These are phyloP conservation scores for Nicotiana attenuata DNA, from an alignment of 257 asterid genomes.

Conservation along the genomic window DNA sequence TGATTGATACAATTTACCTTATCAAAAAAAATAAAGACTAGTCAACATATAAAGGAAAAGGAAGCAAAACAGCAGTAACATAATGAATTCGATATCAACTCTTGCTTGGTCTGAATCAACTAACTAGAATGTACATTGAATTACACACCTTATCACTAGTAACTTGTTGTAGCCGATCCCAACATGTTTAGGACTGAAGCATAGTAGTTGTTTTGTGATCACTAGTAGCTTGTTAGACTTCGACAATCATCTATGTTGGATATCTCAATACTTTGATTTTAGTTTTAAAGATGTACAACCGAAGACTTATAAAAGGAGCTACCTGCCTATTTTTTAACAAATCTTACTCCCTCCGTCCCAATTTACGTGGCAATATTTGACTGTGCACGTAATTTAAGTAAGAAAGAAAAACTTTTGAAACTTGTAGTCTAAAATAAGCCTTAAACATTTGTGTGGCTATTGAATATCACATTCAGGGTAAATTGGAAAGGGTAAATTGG, in stretches of 20 bases:
- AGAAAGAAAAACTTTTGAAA: no score
- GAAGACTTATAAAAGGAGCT: background rate
- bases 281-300: background rate
- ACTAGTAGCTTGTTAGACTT: background rate
- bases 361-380: no score
- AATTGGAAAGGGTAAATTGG: no score
- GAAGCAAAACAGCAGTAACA: background rate
- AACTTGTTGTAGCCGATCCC: background rate
- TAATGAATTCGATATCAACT: background rate
- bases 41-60: background rate
- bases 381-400: no score
- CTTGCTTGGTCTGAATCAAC: background rate
- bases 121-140: background rate
- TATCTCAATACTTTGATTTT: background rate
- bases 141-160: background rate
- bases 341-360: no score
- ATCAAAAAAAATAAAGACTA: background rate
- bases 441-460: no score
- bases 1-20: no score
- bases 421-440: no score
- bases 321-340: background rate
- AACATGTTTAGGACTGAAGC: no score
- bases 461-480: no score
- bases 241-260: background rate
- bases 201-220: background rate